Evolutionary conservation across 495 filamentous ascomycete species (phyloP).

Genomic region (Aspergillus heteromorphus): DNA sequence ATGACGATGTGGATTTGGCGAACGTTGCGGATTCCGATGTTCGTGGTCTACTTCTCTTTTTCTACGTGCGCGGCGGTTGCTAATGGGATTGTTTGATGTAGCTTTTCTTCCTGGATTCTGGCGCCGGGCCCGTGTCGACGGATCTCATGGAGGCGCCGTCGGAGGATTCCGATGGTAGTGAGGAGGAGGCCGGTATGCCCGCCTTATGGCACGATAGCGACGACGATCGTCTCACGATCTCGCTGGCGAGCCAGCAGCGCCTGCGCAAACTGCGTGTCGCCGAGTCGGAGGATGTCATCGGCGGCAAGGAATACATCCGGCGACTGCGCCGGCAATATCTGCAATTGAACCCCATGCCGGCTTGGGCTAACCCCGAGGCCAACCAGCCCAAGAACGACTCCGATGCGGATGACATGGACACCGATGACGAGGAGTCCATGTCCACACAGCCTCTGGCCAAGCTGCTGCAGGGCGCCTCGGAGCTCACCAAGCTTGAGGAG

Average conservation of each 20-base stretch:
- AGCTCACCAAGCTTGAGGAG: constrained; percentile 45
- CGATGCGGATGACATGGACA: constrained; percentile 41
- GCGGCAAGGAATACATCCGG: constrained; percentile 75
- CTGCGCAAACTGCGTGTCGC: constrained; percentile 74
- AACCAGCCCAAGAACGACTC: constrained; percentile 48
- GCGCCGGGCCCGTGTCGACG: constrained; percentile 40
- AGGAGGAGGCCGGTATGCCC: constrained; percentile 28
- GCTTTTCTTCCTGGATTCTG: constrained; percentile 70
- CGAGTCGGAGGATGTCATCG: constrained; percentile 80
- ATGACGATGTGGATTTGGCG: constrained; percentile 31
- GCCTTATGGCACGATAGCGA: constrained; percentile 93
- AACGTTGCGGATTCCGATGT: constrained; percentile 61
- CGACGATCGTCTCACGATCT: constrained; percentile 80
- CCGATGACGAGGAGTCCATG: constrained; percentile 56
- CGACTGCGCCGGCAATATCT: constrained; percentile 77
- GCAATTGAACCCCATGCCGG: constrained; percentile 70
- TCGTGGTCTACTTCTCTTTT: constrained; percentile 20
- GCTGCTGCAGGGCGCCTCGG: constrained; percentile 64
- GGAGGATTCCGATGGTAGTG: constrained; percentile 22
- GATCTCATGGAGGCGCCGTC: constrained; percentile 35
- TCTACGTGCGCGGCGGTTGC: constrained; percentile 22
- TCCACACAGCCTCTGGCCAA: constrained; percentile 71
- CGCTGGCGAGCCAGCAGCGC: constrained; percentile 64
- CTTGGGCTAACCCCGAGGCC: constrained; percentile 60
- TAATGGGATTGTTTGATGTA: constrained; percentile 19